Evolutionary conservation across 768 basidiomycete species (phyloP), one percentile per base, ranked within the genome.

Genomic region (Termitomyces titanicus): DNA sequence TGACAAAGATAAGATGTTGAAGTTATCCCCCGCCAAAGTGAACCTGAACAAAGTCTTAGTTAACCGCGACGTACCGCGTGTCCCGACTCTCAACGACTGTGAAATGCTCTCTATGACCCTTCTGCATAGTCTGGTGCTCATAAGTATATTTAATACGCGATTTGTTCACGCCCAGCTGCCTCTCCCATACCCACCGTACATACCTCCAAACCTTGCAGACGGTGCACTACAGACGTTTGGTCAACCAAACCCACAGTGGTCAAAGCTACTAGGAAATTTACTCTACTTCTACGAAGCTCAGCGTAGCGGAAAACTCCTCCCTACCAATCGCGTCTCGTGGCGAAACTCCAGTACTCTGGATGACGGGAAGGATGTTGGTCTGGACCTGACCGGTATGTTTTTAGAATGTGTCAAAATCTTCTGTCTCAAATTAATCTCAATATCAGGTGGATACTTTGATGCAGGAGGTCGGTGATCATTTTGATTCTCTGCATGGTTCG

Each of bases 201-300:
- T 83, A 3, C 89, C 89, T 11, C 86, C 86, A 3, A 74, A 79
- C 63, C 71, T 81, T 12, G 73, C 84, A 15, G 70, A 72, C 1
- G 89, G 88, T 27, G 76, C 86, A 13, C 61, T 76, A 40, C 60
- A 75, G 17, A 78, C 83, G n/a, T 59, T 71, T 13, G 68, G 71
- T 9, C 60, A 66, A 57, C 84, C 89, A 39, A 94, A 94, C 66
- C 63, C 80, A 3, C 90, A 94, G 66, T 96, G 94, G 92, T 79
- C 85, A 5, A 86, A 77, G 47, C 69, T 96, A 3, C 79, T 96
- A 0, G 94, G 94, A 3, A 84, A 88, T 67, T 69, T 88, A 25
- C 67, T 96, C 25, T 96, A 85, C 65, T 96, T 96, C 69, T 97
- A 94, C 65, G 94, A 97, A 58, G 93, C 86, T 1, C 94, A 97